Percentiles rank a stretch among this genome's conserved stretches.
Evolutionary conservation across 1,284 basidiomycete genomes (phyloP).

Genomic region (Tylopilus sp.): DNA sequence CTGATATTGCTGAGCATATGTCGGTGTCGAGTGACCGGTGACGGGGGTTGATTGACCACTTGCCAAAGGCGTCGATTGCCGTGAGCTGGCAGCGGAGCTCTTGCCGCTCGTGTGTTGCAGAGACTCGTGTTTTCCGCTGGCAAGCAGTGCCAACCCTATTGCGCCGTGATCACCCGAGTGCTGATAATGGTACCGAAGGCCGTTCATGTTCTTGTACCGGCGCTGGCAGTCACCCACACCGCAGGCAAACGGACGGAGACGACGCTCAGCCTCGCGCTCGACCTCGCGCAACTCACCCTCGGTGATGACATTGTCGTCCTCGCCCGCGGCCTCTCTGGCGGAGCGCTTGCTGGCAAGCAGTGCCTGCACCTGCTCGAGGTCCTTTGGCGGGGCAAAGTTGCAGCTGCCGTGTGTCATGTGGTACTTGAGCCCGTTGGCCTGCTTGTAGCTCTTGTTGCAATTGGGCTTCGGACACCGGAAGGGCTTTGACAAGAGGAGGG

Average conservation of each 20-base stretch:
- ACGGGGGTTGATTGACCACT: constrained; percentile 36
- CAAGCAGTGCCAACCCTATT: constrained; percentile 79
- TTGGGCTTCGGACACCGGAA: constrained; percentile 97
- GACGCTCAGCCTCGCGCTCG: constrained; percentile 78
- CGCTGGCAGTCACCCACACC: constrained; percentile 89
- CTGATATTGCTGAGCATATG: constrained; percentile 37
- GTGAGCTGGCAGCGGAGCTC: constrained; percentile 31
- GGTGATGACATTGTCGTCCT: constrained; percentile 47
- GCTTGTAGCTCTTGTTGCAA: constrained; percentile 99
- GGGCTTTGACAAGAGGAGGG: constrained; percentile 73
- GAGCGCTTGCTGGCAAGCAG: constrained; percentile 60
- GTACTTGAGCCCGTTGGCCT: constrained; percentile 95
- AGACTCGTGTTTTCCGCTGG: constrained; percentile 78
- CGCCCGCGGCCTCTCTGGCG: constrained; percentile 38
- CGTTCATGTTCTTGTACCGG: constrained; percentile 99
- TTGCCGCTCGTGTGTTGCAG: constrained; percentile 36
- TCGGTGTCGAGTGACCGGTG: constrained; percentile 27
- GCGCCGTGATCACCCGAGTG: constrained; percentile 95
- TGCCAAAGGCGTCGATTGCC: constrained; percentile 34
- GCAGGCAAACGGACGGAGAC: constrained; percentile 83
- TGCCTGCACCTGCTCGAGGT: constrained; percentile 69
- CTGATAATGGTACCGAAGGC: constrained; percentile 92
- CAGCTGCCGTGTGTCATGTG: constrained; percentile 94
- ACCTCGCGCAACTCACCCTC: constrained; percentile 73
- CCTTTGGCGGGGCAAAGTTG: constrained; percentile 85